phyloP scores from a whole-genome alignment of 495 filamentous ascomycete genomes.

The Jackrogersella minutella region DNA sequence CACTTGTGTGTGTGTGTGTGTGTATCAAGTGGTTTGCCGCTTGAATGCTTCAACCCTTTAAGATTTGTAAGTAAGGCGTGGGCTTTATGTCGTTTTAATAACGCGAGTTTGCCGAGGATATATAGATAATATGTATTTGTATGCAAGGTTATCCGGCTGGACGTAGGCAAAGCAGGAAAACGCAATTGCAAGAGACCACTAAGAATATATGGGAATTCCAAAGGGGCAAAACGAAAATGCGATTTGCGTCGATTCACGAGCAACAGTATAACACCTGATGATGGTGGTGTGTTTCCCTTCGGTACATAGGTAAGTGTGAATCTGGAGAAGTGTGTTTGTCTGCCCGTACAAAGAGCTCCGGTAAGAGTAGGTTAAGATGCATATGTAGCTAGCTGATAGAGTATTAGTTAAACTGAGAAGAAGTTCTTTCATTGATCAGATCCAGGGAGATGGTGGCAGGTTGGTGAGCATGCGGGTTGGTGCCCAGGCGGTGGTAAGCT shows the following conservation, averaged over 20 bases:
- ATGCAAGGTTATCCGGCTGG: conserved; percentile 1
- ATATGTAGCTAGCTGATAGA: conserved; percentile 21
- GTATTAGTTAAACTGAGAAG: conserved; percentile 10
- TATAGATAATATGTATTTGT: neutral
- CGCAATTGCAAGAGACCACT: conserved; percentile 6
- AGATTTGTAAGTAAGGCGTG: neutral
- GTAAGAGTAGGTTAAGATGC: conserved; percentile 1
- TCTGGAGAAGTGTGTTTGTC: neutral
- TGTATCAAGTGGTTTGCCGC: neutral
- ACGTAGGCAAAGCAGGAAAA: neutral
- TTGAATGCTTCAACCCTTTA: conserved; percentile 3
- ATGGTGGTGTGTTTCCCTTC: conserved; percentile 29
- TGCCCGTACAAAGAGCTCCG: conserved; percentile 32
- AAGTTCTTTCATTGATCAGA: conserved; percentile 22
- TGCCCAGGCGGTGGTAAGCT: too few species aligned
- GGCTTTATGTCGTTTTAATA: conserved; percentile 19
- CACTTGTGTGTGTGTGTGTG: conserved; percentile 12
- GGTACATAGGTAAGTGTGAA: neutral
- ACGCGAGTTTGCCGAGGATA: conserved; percentile 34
- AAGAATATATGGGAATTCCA: conserved; percentile 14
- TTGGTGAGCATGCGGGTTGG: too few species aligned
- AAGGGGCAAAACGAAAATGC: conserved; percentile 23
- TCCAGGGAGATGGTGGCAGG: conserved; percentile 12
- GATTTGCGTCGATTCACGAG: conserved; percentile 7
- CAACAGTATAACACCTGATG: conserved; percentile 30